Evolutionary conservation across 75 land plant genomes (phyloP).

Genomic region (Azolla pinnata): DNA sequence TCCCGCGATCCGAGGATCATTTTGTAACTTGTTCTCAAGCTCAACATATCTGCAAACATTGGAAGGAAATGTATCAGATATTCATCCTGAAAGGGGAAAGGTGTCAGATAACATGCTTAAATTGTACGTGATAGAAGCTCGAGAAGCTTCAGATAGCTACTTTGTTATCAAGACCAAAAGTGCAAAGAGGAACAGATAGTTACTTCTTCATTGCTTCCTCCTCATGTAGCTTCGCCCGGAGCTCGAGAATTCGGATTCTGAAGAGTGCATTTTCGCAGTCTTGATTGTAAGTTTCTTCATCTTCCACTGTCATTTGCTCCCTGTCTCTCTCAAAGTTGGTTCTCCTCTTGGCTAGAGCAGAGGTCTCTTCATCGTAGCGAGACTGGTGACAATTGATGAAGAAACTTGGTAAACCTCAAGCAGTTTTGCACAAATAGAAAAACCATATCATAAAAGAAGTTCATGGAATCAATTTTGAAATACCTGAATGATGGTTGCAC

Average conservation of each 20-base stretch:
- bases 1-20: constrained; percentile 20
- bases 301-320: constrained; percentile 32
- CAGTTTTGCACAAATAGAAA: not conserved
- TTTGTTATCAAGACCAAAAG: no score
- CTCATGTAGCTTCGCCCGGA: constrained; percentile 27
- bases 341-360: constrained; percentile 18
- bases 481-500: constrained; percentile 28
- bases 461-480: not conserved
- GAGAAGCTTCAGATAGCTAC: no score
- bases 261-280: constrained; percentile 22
- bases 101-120: no score
- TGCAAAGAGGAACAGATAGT: no score
- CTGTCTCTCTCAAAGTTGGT: constrained; percentile 36
- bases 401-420: not conserved
- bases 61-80: no score
- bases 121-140: no score
- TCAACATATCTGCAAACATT: constrained; percentile 18
- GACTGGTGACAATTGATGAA: constrained; percentile 6
- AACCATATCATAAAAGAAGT: not conserved
- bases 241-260: constrained; percentile 26
- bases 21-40: constrained; percentile 24
- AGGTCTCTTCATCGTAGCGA: constrained; percentile 27
- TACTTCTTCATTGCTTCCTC: constrained; percentile 20
- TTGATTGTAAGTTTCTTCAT: constrained; percentile 26
- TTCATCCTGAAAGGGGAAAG: no score